Conservation (phyloP, 2,329 filamentous ascomycete genomes). For the Catunica adiposa region DNA sequence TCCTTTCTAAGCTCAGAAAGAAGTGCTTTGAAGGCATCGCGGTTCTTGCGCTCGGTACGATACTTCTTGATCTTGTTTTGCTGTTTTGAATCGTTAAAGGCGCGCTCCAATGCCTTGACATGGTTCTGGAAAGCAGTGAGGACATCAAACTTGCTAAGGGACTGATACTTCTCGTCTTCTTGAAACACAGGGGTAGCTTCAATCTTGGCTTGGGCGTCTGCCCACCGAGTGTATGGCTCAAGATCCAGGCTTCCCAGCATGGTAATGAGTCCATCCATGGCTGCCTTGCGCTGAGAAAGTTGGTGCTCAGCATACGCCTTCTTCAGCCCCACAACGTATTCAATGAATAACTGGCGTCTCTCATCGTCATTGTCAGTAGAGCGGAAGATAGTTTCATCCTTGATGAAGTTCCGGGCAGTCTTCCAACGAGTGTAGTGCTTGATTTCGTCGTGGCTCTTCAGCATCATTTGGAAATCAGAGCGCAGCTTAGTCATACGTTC, state of each 20-base stretch:
- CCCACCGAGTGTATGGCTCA: conserved; percentile 89
- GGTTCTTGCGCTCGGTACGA: conserved; percentile 68
- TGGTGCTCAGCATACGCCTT: conserved; percentile 66
- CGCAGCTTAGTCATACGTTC: conserved; percentile 84
- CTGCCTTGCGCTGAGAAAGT: conserved; percentile 53
- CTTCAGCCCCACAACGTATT: conserved; percentile 76
- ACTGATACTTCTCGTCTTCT: conserved; percentile 68
- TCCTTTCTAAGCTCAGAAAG: conserved; percentile 56
- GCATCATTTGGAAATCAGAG: conserved; percentile 88
- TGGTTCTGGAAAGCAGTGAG: conserved; percentile 88
- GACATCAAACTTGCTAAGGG: conserved; percentile 75
- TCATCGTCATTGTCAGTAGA: conserved; percentile 78
- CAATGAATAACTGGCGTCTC: conserved; percentile 77
- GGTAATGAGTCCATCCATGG: conserved; percentile 66
- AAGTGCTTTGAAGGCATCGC: conserved; percentile 63
- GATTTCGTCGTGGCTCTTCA: conserved; percentile 91
- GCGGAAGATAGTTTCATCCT: conserved; percentile 88
- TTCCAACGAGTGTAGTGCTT: conserved; percentile 96
- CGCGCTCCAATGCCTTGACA: conserved; percentile 79
- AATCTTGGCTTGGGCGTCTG: conserved; percentile 70
- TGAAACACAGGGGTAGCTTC: conserved; percentile 24
- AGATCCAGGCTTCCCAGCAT: conserved; percentile 66
- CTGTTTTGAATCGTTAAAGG: conserved; percentile 81
- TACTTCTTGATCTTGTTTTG: conserved; percentile 67
- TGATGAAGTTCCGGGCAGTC: conserved; percentile 83